Evolutionary conservation across 176 grass and related monocot species (phyloP), one percentile per base, ranked within the genome.

Genomic region (Paspalum notatum): DNA sequence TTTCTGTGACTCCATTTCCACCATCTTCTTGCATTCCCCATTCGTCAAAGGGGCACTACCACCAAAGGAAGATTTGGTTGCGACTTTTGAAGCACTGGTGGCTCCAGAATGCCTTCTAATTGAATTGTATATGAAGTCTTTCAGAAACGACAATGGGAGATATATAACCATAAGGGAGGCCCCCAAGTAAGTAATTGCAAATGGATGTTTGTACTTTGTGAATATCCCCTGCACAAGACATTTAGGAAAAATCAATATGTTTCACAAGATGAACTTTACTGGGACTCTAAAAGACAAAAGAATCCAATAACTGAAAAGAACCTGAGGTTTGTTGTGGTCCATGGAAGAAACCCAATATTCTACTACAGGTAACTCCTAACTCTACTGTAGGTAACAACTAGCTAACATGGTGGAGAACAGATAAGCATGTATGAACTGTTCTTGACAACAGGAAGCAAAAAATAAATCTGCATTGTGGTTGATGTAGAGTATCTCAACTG

Each of bases 111-210:
- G 43, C 58, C 62, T 88, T 83, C 75, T 89, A 25, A 93, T 18
- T 25, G 83, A 37, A 61, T 62, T 87, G 71, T 66, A 93, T 69
- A 98, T 78, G 70, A 89, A 86, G 79, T 98, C 96, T 73, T 95
- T 95, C 4, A 98, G 54, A 65, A 93, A 90, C 49, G 96, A 82
- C 81, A 98, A 45, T 12, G 96, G 96, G 14, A 98, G 91, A 67
- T 98, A 98, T 66, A 98, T 87, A 51, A 98, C 82, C 96, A 98
- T 95, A 60, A 98, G 90, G 17, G 92, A 98, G 64, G 92, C 82
- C 60, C 96, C 96, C 71, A 95, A 83, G 76, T 98, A 98, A 68
- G 96, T 98, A 43, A 98, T 75, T 73, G 86, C 96, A 20, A 98
- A 98, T 5, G 96, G 96, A 45, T 98, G 96, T 53, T 91, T 92